Conservation (phyloP, 1,139 yeast genomes). For the Blastobotrys capitulatus region DNA sequence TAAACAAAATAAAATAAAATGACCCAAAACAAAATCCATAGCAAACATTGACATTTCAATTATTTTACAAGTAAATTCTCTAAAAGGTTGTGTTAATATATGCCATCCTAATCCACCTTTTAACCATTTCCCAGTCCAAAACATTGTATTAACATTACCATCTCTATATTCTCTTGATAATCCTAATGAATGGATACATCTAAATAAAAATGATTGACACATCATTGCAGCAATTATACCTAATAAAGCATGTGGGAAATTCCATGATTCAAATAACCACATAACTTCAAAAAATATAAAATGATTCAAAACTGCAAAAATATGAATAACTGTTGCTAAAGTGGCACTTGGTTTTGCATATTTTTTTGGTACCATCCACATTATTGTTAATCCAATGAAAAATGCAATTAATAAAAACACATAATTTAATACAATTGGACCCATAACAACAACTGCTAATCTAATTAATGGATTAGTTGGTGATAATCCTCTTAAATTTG, state of each 20-base stretch:
- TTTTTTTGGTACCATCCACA: slow-evolving; percentile 93
- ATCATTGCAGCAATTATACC: slow-evolving; percentile 53
- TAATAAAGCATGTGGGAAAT: slow-evolving; percentile 49
- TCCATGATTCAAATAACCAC: slow-evolving; percentile 61
- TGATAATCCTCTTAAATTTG: slow-evolving; percentile 46
- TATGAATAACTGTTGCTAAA: slow-evolving; percentile 91
- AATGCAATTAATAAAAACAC: slow-evolving; percentile 41
- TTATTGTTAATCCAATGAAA: slow-evolving; percentile 44
- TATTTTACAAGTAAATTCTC: slow-evolving; percentile 64
- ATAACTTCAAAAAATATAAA: slow-evolving; percentile 53
- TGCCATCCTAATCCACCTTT: slow-evolving; percentile 54
- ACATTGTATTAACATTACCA: slow-evolving; percentile 55
- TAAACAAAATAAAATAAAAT: slow-evolving; percentile 53
- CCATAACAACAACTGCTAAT: slow-evolving; percentile 43
- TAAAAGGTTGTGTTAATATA: slow-evolving; percentile 55
- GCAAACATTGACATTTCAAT: slow-evolving; percentile 67
- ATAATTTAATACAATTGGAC: slow-evolving; percentile 51
- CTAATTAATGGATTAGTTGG: slow-evolving; percentile 52
- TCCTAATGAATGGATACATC: slow-evolving; percentile 41
- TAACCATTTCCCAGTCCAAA: slow-evolving; percentile 89
- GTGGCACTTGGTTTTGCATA: slow-evolving; percentile 94
- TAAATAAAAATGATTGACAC: slow-evolving; percentile 51
- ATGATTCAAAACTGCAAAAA: slow-evolving; percentile 57
- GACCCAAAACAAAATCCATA: slow-evolving; percentile 67
- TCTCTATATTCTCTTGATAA: slow-evolving; percentile 57